Evolutionary conservation across 2,329 filamentous ascomycete genomes (phyloP), one percentile per base, ranked within the genome.

Genomic region (Phialophora macrospora): DNA sequence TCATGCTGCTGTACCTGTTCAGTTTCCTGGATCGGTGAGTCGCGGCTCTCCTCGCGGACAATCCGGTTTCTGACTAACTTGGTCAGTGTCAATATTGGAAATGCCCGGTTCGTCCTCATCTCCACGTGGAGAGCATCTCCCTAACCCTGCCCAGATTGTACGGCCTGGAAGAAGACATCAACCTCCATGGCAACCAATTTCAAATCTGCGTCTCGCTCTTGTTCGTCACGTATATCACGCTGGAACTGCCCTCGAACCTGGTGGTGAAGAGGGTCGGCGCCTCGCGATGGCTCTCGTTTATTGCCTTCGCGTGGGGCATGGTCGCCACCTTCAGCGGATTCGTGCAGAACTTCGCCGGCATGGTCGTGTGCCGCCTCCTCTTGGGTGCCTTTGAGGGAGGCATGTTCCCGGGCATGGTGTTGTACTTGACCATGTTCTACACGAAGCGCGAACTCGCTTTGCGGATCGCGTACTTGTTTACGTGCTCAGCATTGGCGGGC

Each of bases 171-270:
- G 72, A 71, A 41, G 77, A 80, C 57, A 73, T 83, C 48, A 64
- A 75, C 44, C 79, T 83, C 77, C 73, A 71, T 1, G 76, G 76
- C 1, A 75, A 78, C 49, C 88, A 92, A 73, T 93, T 89, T 74
- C 89, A 93, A 73, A 34, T 69, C 72, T 82, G 84, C 22, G 85
- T 90, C 1, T 88, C 86, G 4, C 85, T 90, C 69, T 80, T 90
- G 24, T 90, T 90, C 73, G 85, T 90, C 62, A 88, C 88, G 1
- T 90, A 80, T 9, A 17, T 34, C 28, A 49, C 68, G n/a, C 63
- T 54, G 5, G 69, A 71, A 32, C 12, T 80, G 6, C 72, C 79
- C 24, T 77, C 74, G 66, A 82, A 82, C 66, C 63, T 82, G 24
- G 74, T 80, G 20, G 70, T 82, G 64, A 82, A 81, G 72, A 72